A percentile compares a stretch with the other conserved stretches of the same genome.
Conservation (phyloP, 805 yeast species). For the Yamadazyma ubonensis region DNA sequence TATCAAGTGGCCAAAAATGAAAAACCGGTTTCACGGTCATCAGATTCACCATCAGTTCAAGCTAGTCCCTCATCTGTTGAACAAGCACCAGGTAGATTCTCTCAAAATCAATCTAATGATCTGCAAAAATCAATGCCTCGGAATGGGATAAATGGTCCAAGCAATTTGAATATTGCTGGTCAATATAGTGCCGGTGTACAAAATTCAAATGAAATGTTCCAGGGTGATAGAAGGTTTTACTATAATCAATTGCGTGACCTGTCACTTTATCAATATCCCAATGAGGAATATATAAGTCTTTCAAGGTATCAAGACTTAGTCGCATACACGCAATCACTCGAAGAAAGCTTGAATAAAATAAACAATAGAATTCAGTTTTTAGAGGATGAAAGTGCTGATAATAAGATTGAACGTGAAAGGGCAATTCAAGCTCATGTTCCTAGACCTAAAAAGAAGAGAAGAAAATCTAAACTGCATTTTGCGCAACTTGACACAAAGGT, state of each 20-base stretch:
- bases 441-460: slow-evolving; percentile 9
- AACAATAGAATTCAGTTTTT: slow-evolving; percentile 25
- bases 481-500: background rate
- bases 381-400: slow-evolving; percentile 25
- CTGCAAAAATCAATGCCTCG: slow-evolving; percentile 2
- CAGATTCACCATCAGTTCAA: background rate
- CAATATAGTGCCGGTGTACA: slow-evolving; percentile 3
- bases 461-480: background rate
- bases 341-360: slow-evolving; percentile 26
- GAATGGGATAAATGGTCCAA: background rate
- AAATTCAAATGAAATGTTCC: background rate
- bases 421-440: slow-evolving; percentile 14
- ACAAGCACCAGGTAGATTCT: background rate
- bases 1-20: too few species aligned
- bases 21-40: background rate
- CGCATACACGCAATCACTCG: slow-evolving; percentile 32
- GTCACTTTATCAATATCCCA: slow-evolving; percentile 11
- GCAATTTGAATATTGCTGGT: slow-evolving; percentile 7
- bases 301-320: slow-evolving; percentile 35
- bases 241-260: slow-evolving; percentile 11
- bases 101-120: background rate
- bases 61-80: background rate
- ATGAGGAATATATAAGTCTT: slow-evolving; percentile 23
- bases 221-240: slow-evolving; percentile 5
- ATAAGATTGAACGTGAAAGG: slow-evolving; percentile 16